Evolutionary conservation across 1,284 basidiomycete genomes (phyloP), one percentile per base, ranked within the genome.

Genomic region (Puccinia coronata): DNA sequence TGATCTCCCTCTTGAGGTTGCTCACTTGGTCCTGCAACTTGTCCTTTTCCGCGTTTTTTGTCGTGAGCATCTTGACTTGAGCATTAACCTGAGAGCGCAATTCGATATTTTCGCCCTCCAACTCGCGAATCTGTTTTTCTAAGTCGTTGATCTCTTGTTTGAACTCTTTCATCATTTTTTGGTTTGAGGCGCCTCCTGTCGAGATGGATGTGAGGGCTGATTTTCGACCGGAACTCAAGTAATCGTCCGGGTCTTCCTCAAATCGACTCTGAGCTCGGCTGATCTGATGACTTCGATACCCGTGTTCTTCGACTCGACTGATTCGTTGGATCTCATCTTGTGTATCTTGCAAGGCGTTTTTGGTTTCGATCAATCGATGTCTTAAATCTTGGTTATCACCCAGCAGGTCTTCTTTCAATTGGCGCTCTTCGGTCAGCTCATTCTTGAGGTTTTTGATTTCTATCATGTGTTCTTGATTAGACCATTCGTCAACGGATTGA

Each of bases 271-370:
- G 47, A 93, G 87, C 75, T 90, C 89, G 69, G 63, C 87, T 85
- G 2, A 87, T 87, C 31, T 87, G 87, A 73, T 89, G 88, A 16
- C 87, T 89, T 14, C 87, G 87, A 69, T 87, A 88, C 84, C 91
- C 91, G 2, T 91, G 88, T 41, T 91, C 88, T 63, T 91, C 91
- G 59, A 89, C 88, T n/a, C 77, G 65, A 49, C 23, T 43, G 75
- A 93, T 86, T 31, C 90, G 88, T 82, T 91, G 91, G 73, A 91
- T 90, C 85, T 92, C 92, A 63, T 92, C 92, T 86, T 89, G 89
- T 84, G 92, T 91, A 83, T 84, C 83, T n/a, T 83, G 83, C 34
- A 83, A 82, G 47, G 82, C 82, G 59, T 83, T 83, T 39, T 83
- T 73, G 14, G 82, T 81, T 16, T 93, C 86, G 82, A 47, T 83